These are phyloP conservation scores for Leccinum incarnatum DNA, from an alignment of 768 basidiomycete genomes.

Conservation along the genomic window DNA sequence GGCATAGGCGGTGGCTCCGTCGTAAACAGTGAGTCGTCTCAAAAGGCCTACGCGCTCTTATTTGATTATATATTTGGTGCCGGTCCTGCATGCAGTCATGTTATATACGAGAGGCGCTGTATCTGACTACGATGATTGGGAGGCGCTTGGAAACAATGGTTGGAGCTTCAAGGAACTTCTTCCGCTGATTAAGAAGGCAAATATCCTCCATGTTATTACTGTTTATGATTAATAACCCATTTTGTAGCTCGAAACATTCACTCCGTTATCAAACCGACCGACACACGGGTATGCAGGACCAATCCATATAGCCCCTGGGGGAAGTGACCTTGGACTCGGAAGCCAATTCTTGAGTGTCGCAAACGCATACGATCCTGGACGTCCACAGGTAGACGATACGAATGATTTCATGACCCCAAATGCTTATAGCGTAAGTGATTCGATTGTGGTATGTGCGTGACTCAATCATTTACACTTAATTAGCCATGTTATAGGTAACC, in stretches of 20 bases:
- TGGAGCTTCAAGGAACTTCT: slow-evolving; percentile 60
- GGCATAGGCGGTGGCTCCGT: slow-evolving; percentile 62
- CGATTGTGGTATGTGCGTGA: background rate
- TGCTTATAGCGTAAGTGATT: slow-evolving; percentile 25
- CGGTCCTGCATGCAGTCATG: slow-evolving; percentile 27
- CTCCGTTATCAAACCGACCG: slow-evolving; percentile 27
- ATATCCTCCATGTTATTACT: slow-evolving; percentile 25
- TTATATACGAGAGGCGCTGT: slow-evolving; percentile 58
- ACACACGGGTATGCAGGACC: slow-evolving; percentile 39
- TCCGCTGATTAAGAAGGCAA: slow-evolving; percentile 57
- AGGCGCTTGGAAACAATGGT: slow-evolving; percentile 48
- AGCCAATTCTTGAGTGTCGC: slow-evolving; percentile 49
- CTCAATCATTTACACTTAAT: background rate
- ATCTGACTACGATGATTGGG: slow-evolving; percentile 68
- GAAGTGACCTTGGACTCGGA: slow-evolving; percentile 14
- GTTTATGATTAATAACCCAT: slow-evolving; percentile 32
- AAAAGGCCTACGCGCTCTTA: background rate
- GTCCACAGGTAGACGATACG: slow-evolving; percentile 29
- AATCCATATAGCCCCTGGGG: slow-evolving; percentile 21
- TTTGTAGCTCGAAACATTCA: slow-evolving; percentile 39
- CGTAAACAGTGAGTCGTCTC: slow-evolving; percentile 49
- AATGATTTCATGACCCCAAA: slow-evolving; percentile 33
- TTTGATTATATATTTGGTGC: background rate
- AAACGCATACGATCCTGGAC: slow-evolving; percentile 45
- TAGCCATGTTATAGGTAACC: slow-evolving; percentile 22